phyloP scores from a whole-genome alignment of 306 rosid genomes.

The Dryas alaskensis region DNA sequence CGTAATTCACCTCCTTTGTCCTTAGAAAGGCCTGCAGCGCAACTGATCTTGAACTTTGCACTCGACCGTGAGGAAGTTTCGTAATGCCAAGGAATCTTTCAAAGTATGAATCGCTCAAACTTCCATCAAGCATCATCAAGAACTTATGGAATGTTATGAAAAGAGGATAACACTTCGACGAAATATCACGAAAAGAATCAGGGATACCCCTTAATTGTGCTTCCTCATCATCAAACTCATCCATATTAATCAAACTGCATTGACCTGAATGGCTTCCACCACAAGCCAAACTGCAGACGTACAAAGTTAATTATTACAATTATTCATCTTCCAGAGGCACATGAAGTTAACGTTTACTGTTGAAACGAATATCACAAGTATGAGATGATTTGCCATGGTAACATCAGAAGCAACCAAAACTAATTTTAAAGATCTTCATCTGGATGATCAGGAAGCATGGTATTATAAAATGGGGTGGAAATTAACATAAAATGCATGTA shows the following conservation, averaged over 20 bases:
- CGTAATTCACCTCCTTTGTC: constrained; percentile 62
- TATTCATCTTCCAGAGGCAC: not conserved
- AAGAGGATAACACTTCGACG: constrained; percentile 49
- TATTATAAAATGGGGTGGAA: too few species aligned
- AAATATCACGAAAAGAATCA: constrained; percentile 46
- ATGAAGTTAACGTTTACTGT: not conserved
- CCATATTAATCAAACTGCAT: constrained; percentile 18
- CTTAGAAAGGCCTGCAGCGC: constrained; percentile 44
- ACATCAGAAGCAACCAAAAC: not conserved
- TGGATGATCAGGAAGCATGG: too few species aligned
- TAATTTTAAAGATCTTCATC: too few species aligned
- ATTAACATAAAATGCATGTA: too few species aligned
- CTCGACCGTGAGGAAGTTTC: constrained; percentile 24
- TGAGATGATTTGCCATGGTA: not conserved
- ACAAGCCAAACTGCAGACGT: constrained; percentile 37
- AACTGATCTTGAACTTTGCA: constrained; percentile 36
- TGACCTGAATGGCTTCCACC: constrained; percentile 24
- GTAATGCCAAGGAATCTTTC: constrained; percentile 35
- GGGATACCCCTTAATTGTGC: constrained; percentile 45
- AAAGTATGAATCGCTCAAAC: constrained; percentile 58
- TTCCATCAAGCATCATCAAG: constrained; percentile 70
- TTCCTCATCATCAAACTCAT: constrained; percentile 38
- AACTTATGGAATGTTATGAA: constrained; percentile 61
- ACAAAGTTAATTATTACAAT: not conserved
- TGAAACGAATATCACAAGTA: not conserved